A percentile compares a stretch with the other conserved stretches of the same genome.
phyloP scores from a whole-genome alignment of 2,329 filamentous ascomycete genomes.

The Xylariales sp. region DNA sequence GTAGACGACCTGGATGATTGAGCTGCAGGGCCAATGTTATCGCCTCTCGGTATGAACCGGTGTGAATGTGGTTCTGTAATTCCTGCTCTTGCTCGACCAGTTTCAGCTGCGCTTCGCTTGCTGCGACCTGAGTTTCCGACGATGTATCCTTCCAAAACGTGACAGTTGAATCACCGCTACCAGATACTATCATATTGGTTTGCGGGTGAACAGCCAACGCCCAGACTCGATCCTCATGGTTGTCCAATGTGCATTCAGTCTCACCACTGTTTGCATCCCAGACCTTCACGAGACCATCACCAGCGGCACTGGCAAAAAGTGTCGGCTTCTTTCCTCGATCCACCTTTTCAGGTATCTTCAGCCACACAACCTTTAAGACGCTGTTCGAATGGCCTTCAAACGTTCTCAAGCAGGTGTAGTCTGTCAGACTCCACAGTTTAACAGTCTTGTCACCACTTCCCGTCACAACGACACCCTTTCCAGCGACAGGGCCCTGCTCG shows the following conservation, averaged over 20 bases:
- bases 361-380: constrained; percentile 89
- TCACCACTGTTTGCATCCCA: constrained; percentile 89
- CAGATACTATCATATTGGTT: constrained; percentile 75
- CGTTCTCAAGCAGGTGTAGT: constrained; percentile 88
- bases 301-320: constrained; percentile 80
- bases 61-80: constrained; percentile 85
- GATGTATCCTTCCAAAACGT: constrained; percentile 97
- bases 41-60: constrained; percentile 84
- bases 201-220: constrained; percentile 70
- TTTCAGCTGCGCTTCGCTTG: constrained; percentile 68
- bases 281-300: constrained; percentile 92
- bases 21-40: constrained; percentile 89
- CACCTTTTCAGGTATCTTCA: constrained; percentile 50
- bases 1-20: constrained; percentile 85
- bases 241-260: constrained; percentile 84
- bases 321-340: constrained; percentile 55
- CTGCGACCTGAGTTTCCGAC: constrained; percentile 68
- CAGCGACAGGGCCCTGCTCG: constrained; percentile 66
- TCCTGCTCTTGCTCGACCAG: constrained; percentile 92
- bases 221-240: constrained; percentile 95
- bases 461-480: constrained; percentile 79
- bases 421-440: constrained; percentile 87
- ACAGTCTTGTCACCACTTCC: constrained; percentile 95
- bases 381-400: constrained; percentile 97
- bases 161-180: constrained; percentile 85